Percentiles rank a stretch among this genome's conserved stretches.
These are phyloP conservation scores for Corchorus olitorius DNA, from an alignment of 345 rosid genomes.

Conservation along the genomic window DNA sequence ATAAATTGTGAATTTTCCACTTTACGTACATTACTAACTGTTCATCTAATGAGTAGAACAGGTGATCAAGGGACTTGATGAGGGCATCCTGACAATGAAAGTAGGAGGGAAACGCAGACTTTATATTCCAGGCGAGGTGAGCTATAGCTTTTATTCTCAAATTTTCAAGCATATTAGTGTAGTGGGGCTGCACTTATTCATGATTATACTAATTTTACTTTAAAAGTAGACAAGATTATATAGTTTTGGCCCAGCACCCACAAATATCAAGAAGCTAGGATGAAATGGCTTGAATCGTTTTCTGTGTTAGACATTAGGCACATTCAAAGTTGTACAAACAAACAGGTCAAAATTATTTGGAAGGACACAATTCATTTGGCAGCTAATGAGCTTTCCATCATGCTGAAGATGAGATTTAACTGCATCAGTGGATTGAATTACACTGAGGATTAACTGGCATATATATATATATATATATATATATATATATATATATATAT, in stretches of 20 bases:
- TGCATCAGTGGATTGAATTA: background rate
- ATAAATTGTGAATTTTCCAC: background rate
- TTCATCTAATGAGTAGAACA: conserved; percentile 36
- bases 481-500: no score
- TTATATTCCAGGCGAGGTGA: conserved; percentile 87
- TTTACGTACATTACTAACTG: background rate
- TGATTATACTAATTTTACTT: background rate
- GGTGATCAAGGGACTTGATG: conserved; percentile 98
- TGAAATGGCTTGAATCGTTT: no score
- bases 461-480: no score
- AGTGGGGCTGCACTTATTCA: background rate
- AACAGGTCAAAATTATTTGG: no score
- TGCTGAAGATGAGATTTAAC: background rate
- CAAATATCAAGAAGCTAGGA: background rate
- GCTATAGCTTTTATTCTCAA: background rate
- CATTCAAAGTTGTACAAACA: no score
- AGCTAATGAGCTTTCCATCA: no score
- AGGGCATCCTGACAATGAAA: conserved; percentile 88
- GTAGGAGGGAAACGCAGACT: conserved; percentile 90
- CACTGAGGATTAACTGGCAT: background rate
- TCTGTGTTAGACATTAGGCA: no score
- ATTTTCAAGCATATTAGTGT: background rate
- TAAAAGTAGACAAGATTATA: background rate
- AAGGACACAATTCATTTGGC: no score
- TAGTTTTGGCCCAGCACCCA: background rate